Evolutionary conservation across 768 basidiomycete species (phyloP), one percentile per base, ranked within the genome.

Genomic region (Amanita molliuscula): DNA sequence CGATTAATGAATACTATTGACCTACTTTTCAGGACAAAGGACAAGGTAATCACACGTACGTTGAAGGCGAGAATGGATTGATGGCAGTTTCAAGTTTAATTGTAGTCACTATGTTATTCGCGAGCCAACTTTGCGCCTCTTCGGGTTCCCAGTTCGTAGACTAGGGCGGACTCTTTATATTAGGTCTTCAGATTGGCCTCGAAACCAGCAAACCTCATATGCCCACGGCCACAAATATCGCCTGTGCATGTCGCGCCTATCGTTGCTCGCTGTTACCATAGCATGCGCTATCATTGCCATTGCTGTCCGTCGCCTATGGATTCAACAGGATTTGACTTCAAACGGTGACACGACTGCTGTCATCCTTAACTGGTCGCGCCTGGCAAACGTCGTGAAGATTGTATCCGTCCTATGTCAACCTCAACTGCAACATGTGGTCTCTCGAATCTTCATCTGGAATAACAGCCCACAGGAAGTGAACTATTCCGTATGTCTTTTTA

Each of bases 31-130:
- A 87, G 84, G 49, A 86, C 84, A 36, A 82, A 83, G 60, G 84
- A 87, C 62, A 75, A 73, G 54, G 74, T 86, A 31, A 78, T 90
- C 57, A 90, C 89, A 33, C 84, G 94, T 57, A 89, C 84, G 53
- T 67, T 97, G 65, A 90, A 91, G 67, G 83, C 80, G 37, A 79
- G 94, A 62, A 93, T 95, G 91, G 94, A 97, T 65, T 97, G 70
- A 72, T 51, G 23, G 49, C 20, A 42, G 28, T 47, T 37, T 42
- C n/a, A n/a, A n/a, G 40, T 33, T 31, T 23, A 23, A 18, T 41
- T 49, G 48, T 49, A 34, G 34, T 49, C 34, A n/a, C n/a, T 33
- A 42, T 7, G 16, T 48, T 9, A 20, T 9, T 16, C 34, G 20
- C 16, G 8, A 5, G n/a, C n/a, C n/a, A n/a, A n/a, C n/a, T n/a